Conservation (phyloP, 2,329 filamentous ascomycete species). For the Colletotrichum lindemuthianum region DNA sequence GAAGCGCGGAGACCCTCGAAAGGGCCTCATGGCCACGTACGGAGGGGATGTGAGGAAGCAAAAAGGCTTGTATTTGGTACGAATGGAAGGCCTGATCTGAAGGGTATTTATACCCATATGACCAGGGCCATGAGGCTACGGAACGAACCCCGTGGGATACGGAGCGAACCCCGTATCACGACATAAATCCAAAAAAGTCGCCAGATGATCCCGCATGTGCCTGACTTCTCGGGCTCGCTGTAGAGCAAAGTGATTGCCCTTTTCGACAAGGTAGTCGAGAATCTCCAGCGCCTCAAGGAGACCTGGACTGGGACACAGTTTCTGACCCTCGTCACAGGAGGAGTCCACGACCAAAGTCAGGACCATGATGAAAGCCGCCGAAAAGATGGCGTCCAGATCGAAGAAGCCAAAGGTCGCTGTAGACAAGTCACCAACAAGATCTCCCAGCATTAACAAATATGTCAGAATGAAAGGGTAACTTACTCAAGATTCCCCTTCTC, state of each 20-base stretch:
- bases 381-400: slow-evolving; percentile 35
- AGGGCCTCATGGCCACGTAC: too few species aligned
- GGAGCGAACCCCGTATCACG: too few species aligned
- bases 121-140: too few species aligned
- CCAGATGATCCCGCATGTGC: slow-evolving; percentile 25
- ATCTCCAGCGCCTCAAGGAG: slow-evolving; percentile 41
- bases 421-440: not conserved
- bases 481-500: slow-evolving; percentile 44
- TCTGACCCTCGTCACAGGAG: slow-evolving; percentile 39
- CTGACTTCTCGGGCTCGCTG: slow-evolving; percentile 24
- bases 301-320: slow-evolving; percentile 40
- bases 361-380: slow-evolving; percentile 35
- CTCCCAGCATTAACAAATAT: not conserved
- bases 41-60: too few species aligned
- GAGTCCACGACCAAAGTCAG: slow-evolving; percentile 38
- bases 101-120: too few species aligned
- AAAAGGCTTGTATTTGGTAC: too few species aligned
- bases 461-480: not conserved
- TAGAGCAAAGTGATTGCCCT: slow-evolving; percentile 41
- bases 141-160: too few species aligned
- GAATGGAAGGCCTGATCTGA: too few species aligned
- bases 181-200: slow-evolving; percentile 22
- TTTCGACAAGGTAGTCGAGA: slow-evolving; percentile 42
- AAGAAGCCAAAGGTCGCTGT: slow-evolving; percentile 32
- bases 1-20: too few species aligned